Percentiles rank a stretch among this genome's conserved stretches.
phyloP scores from a whole-genome alignment of 2,329 filamentous ascomycete genomes.

The Fusarium udum region DNA sequence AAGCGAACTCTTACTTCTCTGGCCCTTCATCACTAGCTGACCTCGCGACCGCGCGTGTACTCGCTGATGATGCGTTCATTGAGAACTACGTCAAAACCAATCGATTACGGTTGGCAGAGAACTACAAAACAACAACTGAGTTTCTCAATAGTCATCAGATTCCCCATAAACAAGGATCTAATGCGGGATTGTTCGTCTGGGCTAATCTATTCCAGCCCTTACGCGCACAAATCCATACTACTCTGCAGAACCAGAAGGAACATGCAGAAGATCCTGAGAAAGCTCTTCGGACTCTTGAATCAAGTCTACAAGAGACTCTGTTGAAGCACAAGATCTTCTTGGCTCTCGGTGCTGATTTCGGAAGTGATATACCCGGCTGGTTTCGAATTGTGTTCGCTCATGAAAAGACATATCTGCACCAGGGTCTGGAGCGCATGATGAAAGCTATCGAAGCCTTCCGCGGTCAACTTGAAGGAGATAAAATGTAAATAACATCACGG shows the following conservation, averaged over 20 bases:
- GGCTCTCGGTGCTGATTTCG: not conserved
- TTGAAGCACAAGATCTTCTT: not conserved
- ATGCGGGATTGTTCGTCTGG: not conserved
- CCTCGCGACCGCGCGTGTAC: not conserved
- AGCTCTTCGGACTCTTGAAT: not conserved
- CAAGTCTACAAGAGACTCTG: not conserved
- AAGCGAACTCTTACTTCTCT: not conserved
- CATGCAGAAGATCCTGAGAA: accelerated
- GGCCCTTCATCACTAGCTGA: not conserved
- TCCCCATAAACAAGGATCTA: not conserved
- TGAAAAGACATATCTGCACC: not conserved
- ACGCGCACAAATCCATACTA: accelerated
- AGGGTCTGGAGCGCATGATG: not conserved
- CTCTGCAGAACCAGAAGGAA: accelerated
- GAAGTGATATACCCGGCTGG: not conserved
- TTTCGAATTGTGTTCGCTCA: not conserved
- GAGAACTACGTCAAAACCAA: accelerated
- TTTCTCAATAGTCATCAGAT: not conserved
- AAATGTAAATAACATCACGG: accelerated
- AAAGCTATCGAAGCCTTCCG: not conserved
- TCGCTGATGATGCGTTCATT: not conserved
- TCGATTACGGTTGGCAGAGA: not conserved
- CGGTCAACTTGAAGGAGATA: accelerated
- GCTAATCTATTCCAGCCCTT: not conserved
- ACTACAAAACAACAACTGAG: not conserved